Base-by-base conservation (phyloP, 2,329 filamentous ascomycete genomes). In the Macroventuria anomochaeta region DNA sequence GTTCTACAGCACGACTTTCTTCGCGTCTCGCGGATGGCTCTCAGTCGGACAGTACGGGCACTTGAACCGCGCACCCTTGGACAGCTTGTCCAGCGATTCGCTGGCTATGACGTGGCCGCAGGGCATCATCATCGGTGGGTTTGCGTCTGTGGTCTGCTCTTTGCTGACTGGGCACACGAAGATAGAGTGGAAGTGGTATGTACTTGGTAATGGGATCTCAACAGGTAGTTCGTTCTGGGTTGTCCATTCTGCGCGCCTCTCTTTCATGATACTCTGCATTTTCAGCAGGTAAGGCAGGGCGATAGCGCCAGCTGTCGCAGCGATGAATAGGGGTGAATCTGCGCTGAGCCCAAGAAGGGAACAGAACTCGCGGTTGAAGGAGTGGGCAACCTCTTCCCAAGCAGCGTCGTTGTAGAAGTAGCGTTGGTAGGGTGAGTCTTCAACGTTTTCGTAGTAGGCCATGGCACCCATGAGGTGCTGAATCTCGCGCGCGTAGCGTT, bases 151-250 rank as follows among this genome's bases (percentile, higher is more conserved):
- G 0, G 90, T 92, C 75, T 99, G 95, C 71, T 97, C 95, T 74
- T 97, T 97, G 67, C 89, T 93, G 5, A 99, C 95, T 0, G 95
- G 95, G 70, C 95, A 99, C 34, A 99, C 95, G 71, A 99, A 99
- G 70, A 99, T 97, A 50, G 90, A 90, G 75, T 99, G 95, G 79
- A 96, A 99, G 46, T 84, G 80, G 69, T 87, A 88, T 5, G 81
- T 80, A 2, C 82, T 82, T 2, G 86, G 86, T 3, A 88, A 76
- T 0, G 86, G 83, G 13, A 87, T 87, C 73, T 88, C 86, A 36
- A 88, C 95, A 0, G 93, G 91, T 15, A 99, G 80, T 74, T 99
- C 95, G 68, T 95, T 88, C 56, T 89, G 85, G 4, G 91, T 93
- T 0, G 93, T 97, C 95, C 95, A 99, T 75, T 96, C 93, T 0